Base-by-base conservation (phyloP, 2,329 filamentous ascomycete species). In the Onygena corvina region DNA sequence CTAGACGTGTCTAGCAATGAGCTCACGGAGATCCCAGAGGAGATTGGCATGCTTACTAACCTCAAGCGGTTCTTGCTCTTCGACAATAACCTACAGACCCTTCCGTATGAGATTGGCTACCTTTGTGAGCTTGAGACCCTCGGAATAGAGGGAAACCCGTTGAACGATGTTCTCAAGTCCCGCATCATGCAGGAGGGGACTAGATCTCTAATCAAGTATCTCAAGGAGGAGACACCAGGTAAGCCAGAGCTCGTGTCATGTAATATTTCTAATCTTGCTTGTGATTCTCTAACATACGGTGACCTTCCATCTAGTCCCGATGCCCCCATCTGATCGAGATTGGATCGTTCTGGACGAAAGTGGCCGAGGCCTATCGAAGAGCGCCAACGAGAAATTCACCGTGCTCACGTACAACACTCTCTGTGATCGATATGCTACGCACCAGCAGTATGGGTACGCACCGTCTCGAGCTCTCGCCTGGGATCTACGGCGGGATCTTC, bases 31-130 rank as follows among this genome's bases (percentile, higher is more conserved):
- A 72, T 98, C 3, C 92, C 92, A 1, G 78, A 85, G 18, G 90
- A 98, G 70, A 80, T 98, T 53, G 92, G 92, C 61, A 98, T 96
- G 90, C 86, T 94, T 59, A 92, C 89, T 23, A 92, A 89, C 58
- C 73, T 98, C 49, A 88, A 86, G 67, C 81, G 85, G 56, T 74
- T 98, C 3, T 72, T 89, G 23, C 73, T 95, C 2, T 95, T 94
- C 64, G 88, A 94, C 70, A 98, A 98, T 66, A 77, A 85, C 54
- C 83, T 98, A 49, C 79, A 79, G 53, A 81, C 79, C 18, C 73
- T 98, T 21, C 92, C 92, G 1, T 83, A 76, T 59, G 89, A 96
- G 65, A 71, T 98, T 52, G 92, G 92, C 5, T 92, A 87, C 25
- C 73, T 98, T 14, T 90, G 89, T 66, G 80, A 88, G 54, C 69